Percentiles rank a stretch among this genome's conserved stretches.
Evolutionary conservation across 768 basidiomycete species (phyloP).

Genomic region (Podaxis rugospora): DNA sequence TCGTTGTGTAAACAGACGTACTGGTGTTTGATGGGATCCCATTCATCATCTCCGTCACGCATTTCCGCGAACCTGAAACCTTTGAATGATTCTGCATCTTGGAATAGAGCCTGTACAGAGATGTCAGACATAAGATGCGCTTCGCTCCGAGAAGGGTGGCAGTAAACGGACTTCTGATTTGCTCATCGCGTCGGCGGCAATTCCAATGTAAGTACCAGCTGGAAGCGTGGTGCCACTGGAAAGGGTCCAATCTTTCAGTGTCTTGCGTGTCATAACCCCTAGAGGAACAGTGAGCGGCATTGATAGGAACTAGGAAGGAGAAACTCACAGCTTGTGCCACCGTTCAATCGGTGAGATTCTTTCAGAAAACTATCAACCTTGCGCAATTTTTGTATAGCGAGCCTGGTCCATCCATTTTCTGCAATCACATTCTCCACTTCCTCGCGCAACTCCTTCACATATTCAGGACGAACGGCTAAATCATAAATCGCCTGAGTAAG

Average conservation of each 20-base stretch:
- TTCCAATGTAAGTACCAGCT: conserved; percentile 25
- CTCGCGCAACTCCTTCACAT: conserved; percentile 31
- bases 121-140: not conserved
- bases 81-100: conserved; percentile 28
- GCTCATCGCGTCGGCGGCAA: conserved; percentile 20
- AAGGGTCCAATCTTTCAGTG: conserved; percentile 32
- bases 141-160: not conserved
- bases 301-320: not conserved
- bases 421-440: conserved; percentile 34
- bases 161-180: conserved; percentile 8
- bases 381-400: conserved; percentile 31
- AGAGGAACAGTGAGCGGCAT: not conserved
- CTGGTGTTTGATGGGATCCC: conserved; percentile 24
- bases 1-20: conserved; percentile 25
- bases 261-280: conserved; percentile 21
- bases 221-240: conserved; percentile 36
- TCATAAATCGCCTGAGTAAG: conserved; percentile 31
- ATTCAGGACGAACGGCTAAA: conserved; percentile 30
- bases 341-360: conserved; percentile 25
- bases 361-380: conserved; percentile 43
- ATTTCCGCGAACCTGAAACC: conserved; percentile 30
- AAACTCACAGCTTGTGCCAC: not conserved
- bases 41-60: conserved; percentile 16
- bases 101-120: conserved; percentile 18
- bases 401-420: conserved; percentile 31